phyloP scores from a whole-genome alignment of 768 basidiomycete genomes.

The Tulasnella sp. region DNA sequence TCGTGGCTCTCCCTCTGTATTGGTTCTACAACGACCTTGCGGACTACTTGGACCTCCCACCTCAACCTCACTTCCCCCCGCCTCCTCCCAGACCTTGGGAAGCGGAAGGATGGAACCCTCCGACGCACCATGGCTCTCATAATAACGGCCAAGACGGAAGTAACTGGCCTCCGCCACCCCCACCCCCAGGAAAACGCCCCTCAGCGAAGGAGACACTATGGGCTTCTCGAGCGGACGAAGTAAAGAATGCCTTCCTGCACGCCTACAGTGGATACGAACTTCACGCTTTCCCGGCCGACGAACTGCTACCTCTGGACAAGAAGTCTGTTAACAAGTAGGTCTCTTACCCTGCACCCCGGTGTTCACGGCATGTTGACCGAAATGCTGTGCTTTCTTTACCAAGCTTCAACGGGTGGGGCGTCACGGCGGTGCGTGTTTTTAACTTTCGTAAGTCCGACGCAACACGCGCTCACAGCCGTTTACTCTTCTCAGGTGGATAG shows the following conservation, averaged over 20 bases:
- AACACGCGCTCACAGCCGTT: not conserved
- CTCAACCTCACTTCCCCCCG: not conserved
- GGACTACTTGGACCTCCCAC: not conserved
- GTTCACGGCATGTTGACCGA: not conserved
- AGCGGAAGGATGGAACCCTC: not conserved
- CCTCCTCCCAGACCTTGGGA: not conserved
- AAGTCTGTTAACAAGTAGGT: slow-evolving; percentile 9
- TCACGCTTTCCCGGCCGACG: slow-evolving; percentile 20
- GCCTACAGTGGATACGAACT: slow-evolving; percentile 20
- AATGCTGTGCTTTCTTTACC: not conserved
- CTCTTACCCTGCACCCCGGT: too few relatives aligned
- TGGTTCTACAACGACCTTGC: not conserved
- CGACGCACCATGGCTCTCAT: not conserved
- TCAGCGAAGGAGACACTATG: not conserved
- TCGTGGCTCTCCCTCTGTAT: not conserved
- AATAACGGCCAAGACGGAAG: not conserved
- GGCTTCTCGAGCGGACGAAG: slow-evolving; percentile 15
- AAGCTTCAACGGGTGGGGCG: slow-evolving; percentile 56
- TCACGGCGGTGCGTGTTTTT: slow-evolving; percentile 35
- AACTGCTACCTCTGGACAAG: slow-evolving; percentile 19
- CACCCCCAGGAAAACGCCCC: not conserved
- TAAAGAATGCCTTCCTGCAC: slow-evolving; percentile 19
- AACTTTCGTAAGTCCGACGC: not conserved
- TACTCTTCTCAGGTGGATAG: slow-evolving; percentile 42
- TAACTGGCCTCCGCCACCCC: not conserved